Conservation (phyloP, 352 stramenopile genomes). For the Thalassiosira hispida region DNA sequence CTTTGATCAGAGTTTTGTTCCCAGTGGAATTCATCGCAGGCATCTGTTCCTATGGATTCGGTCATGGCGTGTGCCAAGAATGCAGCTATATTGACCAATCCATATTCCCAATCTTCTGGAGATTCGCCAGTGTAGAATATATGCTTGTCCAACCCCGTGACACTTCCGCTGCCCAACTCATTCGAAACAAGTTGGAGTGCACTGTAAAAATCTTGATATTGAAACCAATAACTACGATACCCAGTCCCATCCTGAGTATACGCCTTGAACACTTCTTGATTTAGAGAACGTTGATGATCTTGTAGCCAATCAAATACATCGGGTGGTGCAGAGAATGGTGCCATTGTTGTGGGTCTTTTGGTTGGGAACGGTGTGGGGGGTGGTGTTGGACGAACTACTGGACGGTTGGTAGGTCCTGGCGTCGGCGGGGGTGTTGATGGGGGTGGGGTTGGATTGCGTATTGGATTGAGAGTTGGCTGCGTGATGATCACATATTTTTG, state of each 20-base stretch:
- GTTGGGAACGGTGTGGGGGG: neutral
- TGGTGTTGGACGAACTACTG: neutral
- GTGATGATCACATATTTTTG: no score
- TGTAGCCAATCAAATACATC: constrained; percentile 26
- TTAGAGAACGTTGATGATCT: neutral
- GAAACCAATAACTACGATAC: constrained; percentile 8
- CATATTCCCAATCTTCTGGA: constrained; percentile 10
- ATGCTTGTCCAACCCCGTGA: constrained; percentile 15
- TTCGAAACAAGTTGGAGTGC: neutral
- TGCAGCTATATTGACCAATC: constrained; percentile 27
- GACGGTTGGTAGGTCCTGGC: no score
- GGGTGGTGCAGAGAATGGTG: neutral
- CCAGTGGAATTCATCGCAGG: constrained; percentile 52
- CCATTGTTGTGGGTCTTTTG: neutral
- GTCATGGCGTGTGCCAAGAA: constrained; percentile 32
- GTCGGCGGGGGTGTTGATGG: no score
- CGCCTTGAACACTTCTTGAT: neutral
- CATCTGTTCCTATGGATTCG: constrained; percentile 38
- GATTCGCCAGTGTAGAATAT: constrained; percentile 38
- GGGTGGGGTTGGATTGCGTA: no score
- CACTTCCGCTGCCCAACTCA: constrained; percentile 2
- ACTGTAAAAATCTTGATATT: constrained; percentile 2
- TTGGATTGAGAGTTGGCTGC: no score
- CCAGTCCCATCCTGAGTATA: neutral
- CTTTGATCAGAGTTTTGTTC: constrained; percentile 14